Evolutionary conservation across 192 early-diverging fungal species (phyloP), one percentile per base, ranked within the genome.

Genomic region (Umbelopsis sp.): DNA sequence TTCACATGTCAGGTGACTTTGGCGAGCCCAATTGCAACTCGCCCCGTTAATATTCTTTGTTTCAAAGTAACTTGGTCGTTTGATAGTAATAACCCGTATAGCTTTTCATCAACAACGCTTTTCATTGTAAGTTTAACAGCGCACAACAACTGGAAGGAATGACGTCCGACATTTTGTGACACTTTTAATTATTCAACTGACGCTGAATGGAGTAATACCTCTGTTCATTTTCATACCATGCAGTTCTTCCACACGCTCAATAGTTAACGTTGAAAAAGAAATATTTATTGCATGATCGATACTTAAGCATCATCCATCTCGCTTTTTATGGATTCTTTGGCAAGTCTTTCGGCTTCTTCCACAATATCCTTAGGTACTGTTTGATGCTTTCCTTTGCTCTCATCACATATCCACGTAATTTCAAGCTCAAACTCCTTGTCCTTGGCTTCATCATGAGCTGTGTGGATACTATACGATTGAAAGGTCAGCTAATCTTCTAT

Each of bases 371-470:
- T 87, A 65, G 97, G 96, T 25, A 99, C 97, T 74, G 94, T 83
- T 68, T 89, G 79, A 73, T 98, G 97, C 51, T 88, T 77, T 11
- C 84, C 85, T 22, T 87, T 88, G 25, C 94, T 91, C 68, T 95
- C 93, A 26, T 83, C 88, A 70, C 92, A 94, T 65, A 99, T 85
- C 97, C 97, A 99, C 81, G 91, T 96, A 68, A 98, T 83, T 81
- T 99, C 97, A 25, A 99, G 89, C 82, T 99, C 96, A 90, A 97
- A 99, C 69, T 96, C 93, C 85, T 98, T 98, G 83, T 99, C 97
- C 81, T 99, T 99, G 62, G 93, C 88, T 34, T 97, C 95, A 78
- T 98, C 98, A 74, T 98, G 96, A 45, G 93, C 94, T 43, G 91
- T 84, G 79, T 99, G 92, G 69, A 99, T 96, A 71, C 94, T 95